Evolutionary conservation across 257 asterid species (phyloP).

Genomic region (Euphrasia confusa): DNA sequence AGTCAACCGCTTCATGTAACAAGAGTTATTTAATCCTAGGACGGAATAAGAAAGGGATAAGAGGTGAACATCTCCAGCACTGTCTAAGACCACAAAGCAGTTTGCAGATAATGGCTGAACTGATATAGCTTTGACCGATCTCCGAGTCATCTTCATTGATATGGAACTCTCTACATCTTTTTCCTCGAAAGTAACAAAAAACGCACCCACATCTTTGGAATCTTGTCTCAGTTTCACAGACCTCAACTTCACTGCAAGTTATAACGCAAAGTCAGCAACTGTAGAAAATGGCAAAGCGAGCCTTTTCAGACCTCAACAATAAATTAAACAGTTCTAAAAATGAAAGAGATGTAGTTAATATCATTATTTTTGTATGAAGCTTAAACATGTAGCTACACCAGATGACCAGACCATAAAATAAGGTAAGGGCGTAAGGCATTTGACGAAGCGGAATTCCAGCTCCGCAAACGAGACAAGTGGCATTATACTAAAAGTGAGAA

Average conservation of each 20-base stretch:
- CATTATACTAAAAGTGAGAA: too few species aligned
- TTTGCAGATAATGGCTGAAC: slow-evolving; percentile 54
- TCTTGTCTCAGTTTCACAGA: slow-evolving; percentile 60
- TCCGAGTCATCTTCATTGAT: slow-evolving; percentile 27
- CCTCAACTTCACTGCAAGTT: slow-evolving; percentile 75
- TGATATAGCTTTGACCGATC: slow-evolving; percentile 54
- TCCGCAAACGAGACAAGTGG: not conserved
- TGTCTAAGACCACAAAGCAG: slow-evolving; percentile 63
- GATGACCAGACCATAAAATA: not conserved
- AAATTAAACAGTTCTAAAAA: slow-evolving; percentile 17
- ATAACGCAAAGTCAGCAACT: slow-evolving; percentile 68
- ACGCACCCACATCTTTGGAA: slow-evolving; percentile 46
- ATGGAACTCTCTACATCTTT: slow-evolving; percentile 35
- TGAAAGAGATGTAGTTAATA: not conserved
- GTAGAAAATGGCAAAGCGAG: slow-evolving; percentile 33
- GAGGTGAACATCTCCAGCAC: slow-evolving; percentile 61
- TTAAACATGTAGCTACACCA: not conserved
- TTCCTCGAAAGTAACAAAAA: slow-evolving; percentile 49
- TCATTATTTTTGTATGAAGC: slow-evolving; percentile 2
- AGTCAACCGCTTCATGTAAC: slow-evolving; percentile 41
- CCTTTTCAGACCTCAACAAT: slow-evolving; percentile 29
- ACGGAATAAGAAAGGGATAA: slow-evolving; percentile 41
- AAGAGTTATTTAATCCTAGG: slow-evolving; percentile 42
- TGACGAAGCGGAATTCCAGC: too few species aligned
- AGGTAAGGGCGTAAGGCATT: not conserved